phyloP scores from a whole-genome alignment of 208 protist genomes.

The Wallacemonas rigidus region DNA sequence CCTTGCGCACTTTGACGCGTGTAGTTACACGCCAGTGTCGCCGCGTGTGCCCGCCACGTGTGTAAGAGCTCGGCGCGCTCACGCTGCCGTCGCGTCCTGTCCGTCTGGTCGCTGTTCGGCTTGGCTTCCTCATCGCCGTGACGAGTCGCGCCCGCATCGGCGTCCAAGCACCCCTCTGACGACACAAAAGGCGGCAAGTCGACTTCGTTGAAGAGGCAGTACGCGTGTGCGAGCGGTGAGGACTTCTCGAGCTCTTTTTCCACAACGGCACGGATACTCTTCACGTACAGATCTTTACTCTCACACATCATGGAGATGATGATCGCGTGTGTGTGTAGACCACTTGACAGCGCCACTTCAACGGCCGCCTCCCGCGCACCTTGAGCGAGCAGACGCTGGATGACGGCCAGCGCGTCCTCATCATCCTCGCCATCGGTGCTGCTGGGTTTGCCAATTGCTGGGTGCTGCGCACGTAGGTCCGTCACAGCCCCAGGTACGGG shows the following conservation, averaged over 20 bases:
- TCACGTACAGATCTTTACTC: conserved; percentile 72
- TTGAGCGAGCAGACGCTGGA: conserved; percentile 62
- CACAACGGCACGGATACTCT: conserved; percentile 60
- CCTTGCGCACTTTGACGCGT: conserved; percentile 56
- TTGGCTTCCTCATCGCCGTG: not conserved
- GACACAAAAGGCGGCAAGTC: conserved; percentile 54
- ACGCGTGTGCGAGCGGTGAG: conserved; percentile 80
- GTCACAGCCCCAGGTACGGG: not conserved
- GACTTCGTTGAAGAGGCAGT: conserved; percentile 82
- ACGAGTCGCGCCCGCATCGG: too few relatives aligned
- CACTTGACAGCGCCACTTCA: conserved; percentile 48
- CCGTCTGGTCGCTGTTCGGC: not conserved
- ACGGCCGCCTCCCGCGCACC: conserved; percentile 74
- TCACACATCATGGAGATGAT: conserved; percentile 88
- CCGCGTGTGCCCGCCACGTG: conserved; percentile 60
- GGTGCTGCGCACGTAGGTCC: not conserved
- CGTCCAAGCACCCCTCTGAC: not conserved
- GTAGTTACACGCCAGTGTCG: conserved; percentile 68
- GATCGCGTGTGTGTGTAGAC: conserved; percentile 72
- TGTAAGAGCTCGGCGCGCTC: conserved; percentile 12
- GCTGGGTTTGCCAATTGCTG: conserved; percentile 9
- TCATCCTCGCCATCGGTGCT: not conserved
- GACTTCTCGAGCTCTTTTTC: conserved; percentile 45
- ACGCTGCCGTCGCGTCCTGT: conserved; percentile 17
- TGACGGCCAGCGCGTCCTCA: conserved; percentile 33